Evolutionary conservation across 495 filamentous ascomycete genomes (phyloP).

Genomic region (Xylaria cubensis): DNA sequence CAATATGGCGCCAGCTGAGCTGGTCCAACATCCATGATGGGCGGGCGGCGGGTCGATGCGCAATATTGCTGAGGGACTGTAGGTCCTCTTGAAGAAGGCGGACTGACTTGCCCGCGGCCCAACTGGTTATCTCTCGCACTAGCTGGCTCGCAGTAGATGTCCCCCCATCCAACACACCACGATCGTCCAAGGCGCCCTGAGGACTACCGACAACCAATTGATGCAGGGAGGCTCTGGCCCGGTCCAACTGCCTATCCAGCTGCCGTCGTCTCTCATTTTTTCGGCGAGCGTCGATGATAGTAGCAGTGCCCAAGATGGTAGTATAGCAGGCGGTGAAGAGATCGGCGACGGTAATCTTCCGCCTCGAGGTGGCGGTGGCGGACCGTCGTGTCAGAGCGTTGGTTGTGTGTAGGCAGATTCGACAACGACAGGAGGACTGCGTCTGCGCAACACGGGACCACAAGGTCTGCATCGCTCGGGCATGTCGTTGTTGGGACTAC

Average conservation of each 20-base stretch:
- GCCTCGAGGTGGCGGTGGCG: constrained; percentile 59
- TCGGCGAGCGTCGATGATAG: constrained; percentile 66
- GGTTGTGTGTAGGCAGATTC: constrained; percentile 64
- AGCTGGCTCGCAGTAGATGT: background rate
- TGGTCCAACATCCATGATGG: constrained; percentile 34
- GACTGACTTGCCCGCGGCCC: background rate
- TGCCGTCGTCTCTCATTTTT: constrained; percentile 68
- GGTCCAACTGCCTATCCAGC: constrained; percentile 64
- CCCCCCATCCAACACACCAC: background rate
- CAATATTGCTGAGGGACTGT: constrained; percentile 25
- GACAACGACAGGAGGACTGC: constrained; percentile 67
- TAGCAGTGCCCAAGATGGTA: constrained; percentile 74
- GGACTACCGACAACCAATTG: constrained; percentile 35
- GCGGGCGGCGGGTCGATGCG: constrained; percentile 22
- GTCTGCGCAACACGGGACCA: constrained; percentile 72
- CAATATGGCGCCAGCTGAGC: constrained; percentile 34
- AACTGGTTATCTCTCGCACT: background rate
- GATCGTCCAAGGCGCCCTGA: background rate
- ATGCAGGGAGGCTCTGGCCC: constrained; percentile 51
- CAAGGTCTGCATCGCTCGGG: constrained; percentile 67
- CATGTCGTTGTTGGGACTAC: constrained; percentile 39
- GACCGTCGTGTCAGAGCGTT: constrained; percentile 59
- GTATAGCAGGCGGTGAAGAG: constrained; percentile 74
- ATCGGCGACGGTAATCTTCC: constrained; percentile 62
- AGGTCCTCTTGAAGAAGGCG: constrained; percentile 29